A percentile compares a stretch with the other conserved stretches of the same genome.
Conservation (phyloP, 148 eudicot species). For the Fagopyrum homotropicum region DNA sequence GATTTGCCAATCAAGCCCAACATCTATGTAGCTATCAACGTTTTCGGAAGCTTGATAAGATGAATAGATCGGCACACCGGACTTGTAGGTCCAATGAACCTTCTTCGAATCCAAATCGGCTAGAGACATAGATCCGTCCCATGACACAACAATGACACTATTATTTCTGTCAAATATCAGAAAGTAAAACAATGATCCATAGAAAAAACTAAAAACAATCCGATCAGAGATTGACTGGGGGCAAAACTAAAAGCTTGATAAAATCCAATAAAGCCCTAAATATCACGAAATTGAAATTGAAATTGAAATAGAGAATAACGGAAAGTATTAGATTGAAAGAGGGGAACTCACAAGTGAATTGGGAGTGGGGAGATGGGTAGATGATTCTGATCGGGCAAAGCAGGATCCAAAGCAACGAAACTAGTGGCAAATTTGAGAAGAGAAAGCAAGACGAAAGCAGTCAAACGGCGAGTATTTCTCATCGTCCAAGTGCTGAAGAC, state of each 20-base stretch:
- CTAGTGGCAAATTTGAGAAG: constrained; percentile 10
- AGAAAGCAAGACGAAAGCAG: neutral
- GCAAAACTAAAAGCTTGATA: neutral
- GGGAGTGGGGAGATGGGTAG: constrained; percentile 7
- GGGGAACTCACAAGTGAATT: neutral
- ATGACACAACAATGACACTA: neutral
- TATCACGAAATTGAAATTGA: neutral
- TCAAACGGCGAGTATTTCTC: constrained; percentile 8
- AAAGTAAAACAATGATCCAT: neutral
- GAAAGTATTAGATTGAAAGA: neutral
- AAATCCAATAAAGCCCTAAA: neutral
- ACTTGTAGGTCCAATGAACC: constrained; percentile 7
- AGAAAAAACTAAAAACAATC: neutral
- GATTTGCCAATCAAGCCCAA: constrained; percentile 10
- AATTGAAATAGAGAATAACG: neutral
- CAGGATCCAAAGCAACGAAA: neutral
- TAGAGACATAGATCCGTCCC: constrained; percentile 12
- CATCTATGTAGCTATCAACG: constrained; percentile 10
- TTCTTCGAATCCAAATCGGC: neutral
- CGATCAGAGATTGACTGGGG: neutral
- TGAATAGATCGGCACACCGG: constrained; percentile 9
- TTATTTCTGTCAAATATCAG: neutral
- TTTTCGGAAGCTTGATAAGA: neutral
- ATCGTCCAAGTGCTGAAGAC: neutral
- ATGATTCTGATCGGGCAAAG: constrained; percentile 1